Conservation (phyloP, 768 basidiomycete species). For the Fomitopsis pulvina region DNA sequence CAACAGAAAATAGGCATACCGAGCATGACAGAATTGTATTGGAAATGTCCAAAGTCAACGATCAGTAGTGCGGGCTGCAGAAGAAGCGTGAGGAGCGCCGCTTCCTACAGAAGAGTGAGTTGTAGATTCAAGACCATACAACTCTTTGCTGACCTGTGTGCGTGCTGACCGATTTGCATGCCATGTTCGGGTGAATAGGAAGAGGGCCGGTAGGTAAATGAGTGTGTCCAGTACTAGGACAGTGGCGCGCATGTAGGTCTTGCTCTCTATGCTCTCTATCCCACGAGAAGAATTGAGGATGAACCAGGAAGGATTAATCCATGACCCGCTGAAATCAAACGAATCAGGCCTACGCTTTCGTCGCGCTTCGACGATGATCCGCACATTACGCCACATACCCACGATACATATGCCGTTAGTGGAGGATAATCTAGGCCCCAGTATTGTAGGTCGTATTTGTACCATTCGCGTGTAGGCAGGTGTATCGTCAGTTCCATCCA, state of each 20-base stretch:
- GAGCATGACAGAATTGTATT: conserved; percentile 94
- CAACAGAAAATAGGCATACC: conserved; percentile 35
- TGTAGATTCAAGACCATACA: neutral
- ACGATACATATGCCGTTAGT: conserved; percentile 84
- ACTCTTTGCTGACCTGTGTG: conserved; percentile 53
- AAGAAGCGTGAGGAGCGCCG: conserved; percentile 63
- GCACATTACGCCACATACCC: conserved; percentile 72
- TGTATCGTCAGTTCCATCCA: conserved; percentile 92
- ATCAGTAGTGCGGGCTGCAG: conserved; percentile 81
- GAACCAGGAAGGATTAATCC: conserved; percentile 60
- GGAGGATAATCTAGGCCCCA: conserved; percentile 98
- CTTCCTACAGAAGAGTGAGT: conserved; percentile 35
- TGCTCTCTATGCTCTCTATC: conserved; percentile 57
- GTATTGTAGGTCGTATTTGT: conserved; percentile 80
- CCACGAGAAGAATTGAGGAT: conserved; percentile 64
- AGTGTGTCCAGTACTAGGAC: conserved; percentile 65
- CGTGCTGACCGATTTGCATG: conserved; percentile 64
- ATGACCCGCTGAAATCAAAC: conserved; percentile 34
- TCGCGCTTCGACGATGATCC: neutral
- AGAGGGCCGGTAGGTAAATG: conserved; percentile 69
- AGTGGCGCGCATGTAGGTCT: conserved; percentile 74
- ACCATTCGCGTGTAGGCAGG: conserved; percentile 74
- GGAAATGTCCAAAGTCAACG: conserved; percentile 91
- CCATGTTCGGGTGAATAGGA: conserved; percentile 62
- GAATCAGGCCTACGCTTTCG: neutral